These are phyloP conservation scores for Metschnikowia cubensis DNA, from an alignment of 805 yeast genomes.

Conservation along the genomic window DNA sequence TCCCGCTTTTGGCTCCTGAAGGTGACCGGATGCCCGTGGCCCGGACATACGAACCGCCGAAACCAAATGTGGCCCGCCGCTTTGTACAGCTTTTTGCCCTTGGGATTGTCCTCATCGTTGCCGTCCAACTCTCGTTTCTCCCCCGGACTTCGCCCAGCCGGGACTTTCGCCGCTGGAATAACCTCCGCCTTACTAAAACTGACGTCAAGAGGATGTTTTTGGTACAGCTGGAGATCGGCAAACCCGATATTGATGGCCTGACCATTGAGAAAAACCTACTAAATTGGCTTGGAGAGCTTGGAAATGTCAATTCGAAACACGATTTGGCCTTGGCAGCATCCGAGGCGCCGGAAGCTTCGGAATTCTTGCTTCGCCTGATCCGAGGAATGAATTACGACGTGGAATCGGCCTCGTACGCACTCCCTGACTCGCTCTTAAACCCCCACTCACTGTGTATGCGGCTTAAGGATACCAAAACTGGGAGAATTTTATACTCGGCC, in stretches of 20 bases:
- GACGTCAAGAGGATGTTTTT: slow-evolving; percentile 67
- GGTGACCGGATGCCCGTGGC: not conserved
- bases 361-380: slow-evolving; percentile 26
- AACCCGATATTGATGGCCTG: slow-evolving; percentile 13
- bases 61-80: slow-evolving; percentile 12
- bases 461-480: slow-evolving; percentile 20
- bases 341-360: slow-evolving; percentile 24
- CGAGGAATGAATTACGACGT: slow-evolving; percentile 27
- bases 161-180: slow-evolving; percentile 74
- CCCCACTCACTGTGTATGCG: slow-evolving; percentile 28
- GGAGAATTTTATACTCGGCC: slow-evolving; percentile 25
- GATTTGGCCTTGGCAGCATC: slow-evolving; percentile 23
- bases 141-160: slow-evolving; percentile 82
- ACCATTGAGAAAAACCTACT: slow-evolving; percentile 26
- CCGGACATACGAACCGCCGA: not conserved
- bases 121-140: slow-evolving; percentile 65
- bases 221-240: slow-evolving; percentile 19
- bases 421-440: slow-evolving; percentile 8
- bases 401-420: slow-evolving; percentile 11
- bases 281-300: slow-evolving; percentile 27
- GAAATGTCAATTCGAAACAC: slow-evolving; percentile 20
- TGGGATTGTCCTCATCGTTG: slow-evolving; percentile 49
- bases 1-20: not conserved
- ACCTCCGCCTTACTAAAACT: slow-evolving; percentile 56
- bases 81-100: slow-evolving; percentile 45